Base-by-base conservation (phyloP, 441 rosid genomes). In the Hypseocharis bilobata region DNA sequence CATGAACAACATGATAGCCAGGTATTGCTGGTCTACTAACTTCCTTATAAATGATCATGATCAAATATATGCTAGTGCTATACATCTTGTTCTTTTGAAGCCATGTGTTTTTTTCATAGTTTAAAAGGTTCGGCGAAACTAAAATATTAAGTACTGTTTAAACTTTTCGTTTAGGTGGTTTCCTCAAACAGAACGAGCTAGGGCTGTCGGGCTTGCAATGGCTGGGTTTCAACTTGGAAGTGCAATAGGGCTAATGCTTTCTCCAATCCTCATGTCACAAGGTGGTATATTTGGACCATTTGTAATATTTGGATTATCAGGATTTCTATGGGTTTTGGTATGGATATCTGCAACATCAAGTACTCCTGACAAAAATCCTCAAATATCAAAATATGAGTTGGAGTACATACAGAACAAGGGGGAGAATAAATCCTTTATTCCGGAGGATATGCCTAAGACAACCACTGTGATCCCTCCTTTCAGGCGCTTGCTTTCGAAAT, bases 1-100 rank as follows among this genome's bases (percentile, higher is more conserved):
- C 57, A 89, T 92, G 98, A 92, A 89, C 89, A 92, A 92, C 71
- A 88, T 92, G 96, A 83, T 89, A 54, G 92, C 85, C 17, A 92
- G 96, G 96, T 92, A 83, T 64, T 61, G 20, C 32, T 64, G 6
- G 26, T 65, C 32, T 69, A 38, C 62, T 69, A 59, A 45, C 19
- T 49, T 67, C 36, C 14, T 49, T 49, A 49, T 60, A 25, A 40
- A 34, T 71, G 70, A 74, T 78, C 60, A 27, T 77, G 67, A 27
- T 23, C 16, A 42, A 3, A 63, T 26, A 42, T 25, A 25, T n/a
- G 22, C 20, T 65, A 40, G 47, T 63, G 62, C 28, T 52, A 54
- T 20, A 42, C 25, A 22, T 22, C 60, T 19, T 60, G 4, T 6
- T 27, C 66, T 60, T 60, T 8, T 63, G 23, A 2, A 42, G n/a